Evolutionary conservation across 805 yeast genomes (phyloP), one percentile per base, ranked within the genome.

Genomic region (Alloascoidea africana): DNA sequence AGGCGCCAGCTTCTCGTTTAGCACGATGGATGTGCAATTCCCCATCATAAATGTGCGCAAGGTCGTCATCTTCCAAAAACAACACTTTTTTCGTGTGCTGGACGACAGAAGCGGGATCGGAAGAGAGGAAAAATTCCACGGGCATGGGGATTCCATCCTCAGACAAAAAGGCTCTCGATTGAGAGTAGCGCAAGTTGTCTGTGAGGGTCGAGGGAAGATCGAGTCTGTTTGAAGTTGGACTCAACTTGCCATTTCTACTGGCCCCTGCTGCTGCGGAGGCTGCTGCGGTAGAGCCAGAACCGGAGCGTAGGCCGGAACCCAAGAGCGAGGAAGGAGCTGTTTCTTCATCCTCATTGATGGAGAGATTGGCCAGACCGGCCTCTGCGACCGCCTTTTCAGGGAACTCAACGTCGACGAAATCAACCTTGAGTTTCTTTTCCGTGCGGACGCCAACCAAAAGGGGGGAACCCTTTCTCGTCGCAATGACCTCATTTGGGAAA

Each of bases 21-120:
- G 94, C 94, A 60, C 99, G 81, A 65, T 91, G 99, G 46, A 91
- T 91, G 61, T 91, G 99, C 57, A 91, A 71, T 65, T 91, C 97
- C 59, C 99, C 99, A 54, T 86, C 94, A 59, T 81, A 86, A 47
- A 91, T 86, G 59, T 91, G 99, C 30, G 96, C 99, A 59, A 91
- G 86, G 62, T 91, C 99, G 55, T 91, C 96, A 60, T 91, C 99
- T 64, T 91, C 97, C 53, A 91, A 70, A 62, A 83, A 89, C 51
- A 91, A 69, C 18, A 91, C 98, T 63, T 91, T 91, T 64, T 87
- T 89, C 51, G 99, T 91, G 65, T 91, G 95, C 61, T 87, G 89
- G 40, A 91, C 70, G 36, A 91, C 95, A 16, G 98, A 87, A 13
- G 97, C 82, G 27, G 98, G 95, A 63, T 91, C 99, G 17, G 96